Evolutionary conservation across 2,329 filamentous ascomycete species (phyloP).

Genomic region (Escovopsis weberi): DNA sequence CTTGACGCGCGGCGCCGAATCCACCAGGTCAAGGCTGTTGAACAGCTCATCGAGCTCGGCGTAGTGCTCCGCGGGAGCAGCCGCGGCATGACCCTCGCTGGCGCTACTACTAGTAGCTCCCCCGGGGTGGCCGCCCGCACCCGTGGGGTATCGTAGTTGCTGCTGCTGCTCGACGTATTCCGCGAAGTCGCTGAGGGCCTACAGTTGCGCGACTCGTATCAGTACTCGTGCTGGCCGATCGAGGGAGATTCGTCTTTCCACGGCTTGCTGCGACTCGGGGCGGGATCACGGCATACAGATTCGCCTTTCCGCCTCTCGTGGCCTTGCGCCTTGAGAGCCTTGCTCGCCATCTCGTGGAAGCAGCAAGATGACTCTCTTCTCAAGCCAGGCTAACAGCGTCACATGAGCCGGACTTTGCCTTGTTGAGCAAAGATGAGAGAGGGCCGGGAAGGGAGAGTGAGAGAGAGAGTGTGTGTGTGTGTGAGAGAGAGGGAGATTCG

Average conservation of each 20-base stretch:
- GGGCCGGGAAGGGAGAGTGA: not conserved
- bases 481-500: not conserved
- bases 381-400: conserved; percentile 12
- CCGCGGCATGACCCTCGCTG: conserved; percentile 9
- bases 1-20: conserved; percentile 50
- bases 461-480: not conserved
- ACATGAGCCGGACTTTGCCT: not conserved
- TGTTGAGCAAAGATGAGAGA: conserved; percentile 1
- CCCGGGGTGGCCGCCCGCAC: conserved; percentile 10
- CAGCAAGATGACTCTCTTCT: conserved; percentile 13
- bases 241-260: too few relatives aligned
- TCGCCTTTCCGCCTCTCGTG: conserved; percentile 80
- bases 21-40: conserved; percentile 69
- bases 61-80: conserved; percentile 35
- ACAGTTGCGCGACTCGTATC: not conserved
- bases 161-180: conserved; percentile 97
- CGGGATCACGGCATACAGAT: conserved; percentile 40
- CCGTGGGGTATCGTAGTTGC: conserved; percentile 47
- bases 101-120: not conserved
- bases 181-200: conserved; percentile 85
- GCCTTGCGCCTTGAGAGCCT: conserved; percentile 45
- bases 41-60: conserved; percentile 88
- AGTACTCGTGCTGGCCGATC: not conserved
- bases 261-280: not conserved
- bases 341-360: conserved; percentile 33